A percentile compares a stretch with the other conserved stretches of the same genome.
These are phyloP conservation scores for Gaertneriomyces semiglobifer DNA, from an alignment of 192 early-diverging fungal species.

Conservation along the genomic window DNA sequence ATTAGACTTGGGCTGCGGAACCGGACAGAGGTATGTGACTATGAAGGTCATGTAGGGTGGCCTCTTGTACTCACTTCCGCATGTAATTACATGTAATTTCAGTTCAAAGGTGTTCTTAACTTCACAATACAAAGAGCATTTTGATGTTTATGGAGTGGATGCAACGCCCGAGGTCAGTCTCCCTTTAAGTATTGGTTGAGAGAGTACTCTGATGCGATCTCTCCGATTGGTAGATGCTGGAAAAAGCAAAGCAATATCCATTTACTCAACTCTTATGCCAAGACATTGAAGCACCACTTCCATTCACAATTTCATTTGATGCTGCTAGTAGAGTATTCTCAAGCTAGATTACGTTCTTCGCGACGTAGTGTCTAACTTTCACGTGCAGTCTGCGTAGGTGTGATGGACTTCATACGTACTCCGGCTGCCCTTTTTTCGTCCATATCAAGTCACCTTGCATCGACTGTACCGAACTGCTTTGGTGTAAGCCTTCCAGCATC, in stretches of 20 bases:
- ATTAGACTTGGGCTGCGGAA: constrained; percentile 34
- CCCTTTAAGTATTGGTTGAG: neutral
- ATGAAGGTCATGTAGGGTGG: neutral
- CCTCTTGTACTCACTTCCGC: neutral
- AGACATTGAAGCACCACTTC: constrained; percentile 26
- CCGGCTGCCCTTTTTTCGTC: neutral
- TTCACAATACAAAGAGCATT: neutral
- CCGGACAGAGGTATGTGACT: constrained; percentile 28
- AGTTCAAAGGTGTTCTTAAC: constrained; percentile 30
- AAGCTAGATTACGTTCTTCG: constrained; percentile 5
- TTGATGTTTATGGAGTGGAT: constrained; percentile 31
- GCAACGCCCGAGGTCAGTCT: constrained; percentile 32
- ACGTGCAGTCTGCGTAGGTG: constrained; percentile 31
- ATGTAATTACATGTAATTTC: neutral
- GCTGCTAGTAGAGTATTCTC: constrained; percentile 15
- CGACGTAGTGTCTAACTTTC: neutral
- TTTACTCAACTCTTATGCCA: constrained; percentile 26
- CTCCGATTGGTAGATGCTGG: constrained; percentile 20
- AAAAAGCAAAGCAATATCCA: constrained; percentile 23
- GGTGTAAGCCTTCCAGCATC: constrained; percentile 24
- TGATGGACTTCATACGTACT: constrained; percentile 26
- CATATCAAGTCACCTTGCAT: neutral
- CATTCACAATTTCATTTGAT: constrained; percentile 18
- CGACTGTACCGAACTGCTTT: constrained; percentile 4
- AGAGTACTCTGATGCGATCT: neutral